Evolutionary conservation across 2,329 filamentous ascomycete genomes (phyloP), one percentile per base, ranked within the genome.

Genomic region (Trichoderma arundinaceum): DNA sequence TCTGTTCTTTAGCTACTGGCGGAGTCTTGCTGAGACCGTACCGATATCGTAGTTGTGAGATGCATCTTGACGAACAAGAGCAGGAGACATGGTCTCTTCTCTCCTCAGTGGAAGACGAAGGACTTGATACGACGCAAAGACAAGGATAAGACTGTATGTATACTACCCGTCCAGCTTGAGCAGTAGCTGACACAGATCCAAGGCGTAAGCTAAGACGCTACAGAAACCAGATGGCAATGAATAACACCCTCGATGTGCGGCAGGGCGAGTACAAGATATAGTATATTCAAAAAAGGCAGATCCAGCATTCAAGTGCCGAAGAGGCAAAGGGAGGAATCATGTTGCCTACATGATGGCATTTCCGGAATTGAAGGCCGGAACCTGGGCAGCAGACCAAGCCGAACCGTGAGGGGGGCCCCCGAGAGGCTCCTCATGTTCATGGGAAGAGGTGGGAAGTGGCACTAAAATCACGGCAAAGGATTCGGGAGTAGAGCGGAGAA

Each of bases 391-490:
- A 17, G 49, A 33, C 22, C n/a, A 13, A 15, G 41, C 53, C 33
- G 13, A 41, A 56, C 43, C 39, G 60, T 56, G 60, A 64, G 51
- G 61, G 52, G 22, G 22, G 22, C 22, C 22, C 22, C 22, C 22
- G 22, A 28, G 22, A 28, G 35, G 41, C 35, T 48, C 51, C 41
- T 43, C 17, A 33, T 64, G 43, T 33, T 64, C 44, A 51, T 64
- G 52, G 52, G 15, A 48, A 41, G 52, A 56, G 33, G 39, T 46
- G 43, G 39, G 32, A 49, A 41, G 52, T 22, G 53, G 62, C 62
- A 65, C 62, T 65, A 65, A 64, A 65, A 65, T 56, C 62, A 62
- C 61, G 62, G 62, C 62, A 65, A 51, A 57, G 53, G 46, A 53
- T 41, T 65, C 62, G 62, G 62, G 62, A 65, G 62, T 49, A 65